Evolutionary conservation across 495 filamentous ascomycete genomes (phyloP).

Genomic region (Cercophora scortea): DNA sequence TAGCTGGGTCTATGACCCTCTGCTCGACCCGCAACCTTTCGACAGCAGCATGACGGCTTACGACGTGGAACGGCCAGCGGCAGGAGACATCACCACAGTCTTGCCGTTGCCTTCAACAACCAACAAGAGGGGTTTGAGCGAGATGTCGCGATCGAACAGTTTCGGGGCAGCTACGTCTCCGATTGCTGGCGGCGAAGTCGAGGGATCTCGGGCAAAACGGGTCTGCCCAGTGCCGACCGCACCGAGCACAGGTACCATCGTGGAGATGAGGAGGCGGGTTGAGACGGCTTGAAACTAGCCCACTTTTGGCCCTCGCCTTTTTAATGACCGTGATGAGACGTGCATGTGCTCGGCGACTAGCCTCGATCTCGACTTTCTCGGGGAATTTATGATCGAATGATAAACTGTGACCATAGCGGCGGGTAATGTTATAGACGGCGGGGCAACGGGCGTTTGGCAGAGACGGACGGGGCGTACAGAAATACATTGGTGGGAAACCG

Average conservation of each 20-base stretch:
- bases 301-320: background rate
- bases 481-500: too few species aligned
- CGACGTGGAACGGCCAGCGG: conserved; percentile 34
- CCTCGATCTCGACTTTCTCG: background rate
- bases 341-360: background rate
- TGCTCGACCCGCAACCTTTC: conserved; percentile 36
- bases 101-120: conserved; percentile 26
- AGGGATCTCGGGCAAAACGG: conserved; percentile 8
- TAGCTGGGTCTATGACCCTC: conserved; percentile 40
- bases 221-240: conserved; percentile 2
- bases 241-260: conserved; percentile 4
- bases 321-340: conserved; percentile 5
- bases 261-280: conserved; percentile 17
- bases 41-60: conserved; percentile 25
- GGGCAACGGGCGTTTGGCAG: conserved; percentile 14
- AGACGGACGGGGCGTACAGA: conserved; percentile 14
- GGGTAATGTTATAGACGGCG: conserved; percentile 11
- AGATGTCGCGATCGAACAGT: conserved; percentile 41
- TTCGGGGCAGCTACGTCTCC: conserved; percentile 22
- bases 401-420: conserved; percentile 16
- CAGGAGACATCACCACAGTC: conserved; percentile 38
- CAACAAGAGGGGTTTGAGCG: conserved; percentile 39
- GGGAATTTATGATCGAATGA: conserved; percentile 6
- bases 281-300: conserved; percentile 18
- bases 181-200: background rate